Evolutionary conservation across 768 basidiomycete genomes (phyloP), one percentile per base, ranked within the genome.

Genomic region (Naematelia encephala): DNA sequence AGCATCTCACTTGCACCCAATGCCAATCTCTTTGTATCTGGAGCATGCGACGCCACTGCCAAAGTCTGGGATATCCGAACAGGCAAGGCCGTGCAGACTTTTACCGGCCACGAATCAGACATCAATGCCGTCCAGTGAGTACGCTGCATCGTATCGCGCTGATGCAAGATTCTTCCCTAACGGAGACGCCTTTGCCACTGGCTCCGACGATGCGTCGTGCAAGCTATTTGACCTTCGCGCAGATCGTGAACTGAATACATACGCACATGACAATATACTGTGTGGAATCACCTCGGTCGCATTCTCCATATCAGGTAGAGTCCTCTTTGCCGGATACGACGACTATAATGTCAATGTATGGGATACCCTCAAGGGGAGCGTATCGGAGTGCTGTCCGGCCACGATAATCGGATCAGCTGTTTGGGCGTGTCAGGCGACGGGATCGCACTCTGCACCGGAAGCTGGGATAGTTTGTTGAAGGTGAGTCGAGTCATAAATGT

Each of bases 291-390:
- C 94, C 13, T 97, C 93, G 3, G 96, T 99, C 66, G 94, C 92
- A 13, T 99, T 99, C 82, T 98, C 94, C 3, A 90, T 91, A 67
- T 97, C 93, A 25, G 94, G 94, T 34, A 89, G 94, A 60, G 90
- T 99, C 69, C 82, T 99, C 39, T 99, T 99, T 67, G 94, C 96
- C 64, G 94, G 94, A 43, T 99, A 99, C 76, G 94, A 99, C 78
- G 94, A 99, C 76, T 98, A 96, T 90, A 98, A 96, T 67, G 93
- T 91, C 82, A 99, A 99, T 75, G 94, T 98, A 52, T 99, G 94
- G 94, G 94, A 99, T 77, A 97, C 93, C 26, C 82, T 99, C 72
- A 96, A 94, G 79, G 96, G 56, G 94, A 98, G 78, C 89, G 94
- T 56, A 92, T 99, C 42, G 94, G 94, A 57, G 96, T 99, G 53